Percentiles rank a stretch among this genome's conserved stretches.
These are phyloP conservation scores for Vaccinium darrowii DNA, from an alignment of 148 eudicot species.

Conservation along the genomic window DNA sequence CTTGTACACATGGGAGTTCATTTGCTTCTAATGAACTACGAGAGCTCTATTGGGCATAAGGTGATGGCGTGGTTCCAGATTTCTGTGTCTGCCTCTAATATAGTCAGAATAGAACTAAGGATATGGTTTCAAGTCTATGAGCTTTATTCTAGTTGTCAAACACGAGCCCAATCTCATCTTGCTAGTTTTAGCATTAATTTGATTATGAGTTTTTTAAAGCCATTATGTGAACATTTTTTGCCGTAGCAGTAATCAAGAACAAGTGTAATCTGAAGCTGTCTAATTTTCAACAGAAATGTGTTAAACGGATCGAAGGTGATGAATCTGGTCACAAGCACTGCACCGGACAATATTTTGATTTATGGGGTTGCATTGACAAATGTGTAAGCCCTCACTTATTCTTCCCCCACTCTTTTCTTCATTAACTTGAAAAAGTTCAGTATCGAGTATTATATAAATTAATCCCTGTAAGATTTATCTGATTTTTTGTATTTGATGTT, in stretches of 20 bases:
- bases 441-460: not conserved
- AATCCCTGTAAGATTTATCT: not conserved
- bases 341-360: slow-evolving; percentile 55
- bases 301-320: slow-evolving; percentile 39
- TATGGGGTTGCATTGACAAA: slow-evolving; percentile 44
- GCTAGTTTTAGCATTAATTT: not conserved
- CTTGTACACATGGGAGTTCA: not conserved
- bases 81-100: not conserved
- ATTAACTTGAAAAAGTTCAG: not conserved
- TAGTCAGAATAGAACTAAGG: not conserved
- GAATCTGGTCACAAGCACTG: slow-evolving; percentile 50
- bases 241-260: not conserved
- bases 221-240: not conserved
- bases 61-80: not conserved
- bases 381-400: slow-evolving; percentile 30
- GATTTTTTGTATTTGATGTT: not conserved
- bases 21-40: not conserved
- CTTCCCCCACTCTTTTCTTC: not conserved
- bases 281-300: slow-evolving; percentile 31
- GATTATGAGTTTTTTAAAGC: not conserved
- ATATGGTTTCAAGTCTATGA: not conserved
- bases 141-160: not conserved
- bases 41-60: not conserved
- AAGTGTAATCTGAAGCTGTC: not conserved
- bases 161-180: not conserved